Evolutionary conservation across 1,284 basidiomycete species (phyloP).

Genomic region (Apiotrichum gamsii): DNA sequence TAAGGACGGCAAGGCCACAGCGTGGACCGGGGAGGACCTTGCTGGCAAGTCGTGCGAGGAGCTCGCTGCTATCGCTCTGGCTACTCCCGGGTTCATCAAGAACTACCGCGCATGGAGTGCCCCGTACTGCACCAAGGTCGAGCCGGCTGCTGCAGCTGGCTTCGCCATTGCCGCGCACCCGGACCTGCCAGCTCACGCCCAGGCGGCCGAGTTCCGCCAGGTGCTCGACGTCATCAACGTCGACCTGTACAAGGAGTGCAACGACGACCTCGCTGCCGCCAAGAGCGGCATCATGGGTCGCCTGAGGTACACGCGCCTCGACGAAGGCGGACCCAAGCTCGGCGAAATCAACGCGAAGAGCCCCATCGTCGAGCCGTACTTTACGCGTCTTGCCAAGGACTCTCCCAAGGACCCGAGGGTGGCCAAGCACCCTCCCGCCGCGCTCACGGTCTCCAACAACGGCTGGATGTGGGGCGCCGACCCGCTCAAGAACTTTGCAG

Average conservation of each 20-base stretch:
- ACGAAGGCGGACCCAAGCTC: conserved; percentile 73
- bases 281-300: conserved; percentile 68
- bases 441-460: conserved; percentile 87
- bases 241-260: conserved; percentile 75
- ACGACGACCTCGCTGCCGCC: conserved; percentile 69
- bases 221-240: conserved; percentile 82
- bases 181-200: conserved; percentile 46
- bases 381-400: conserved; percentile 67
- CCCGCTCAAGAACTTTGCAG: conserved; percentile 89
- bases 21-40: conserved; percentile 41
- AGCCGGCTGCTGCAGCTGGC: conserved; percentile 65
- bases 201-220: conserved; percentile 64
- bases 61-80: conserved; percentile 60
- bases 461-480: conserved; percentile 99
- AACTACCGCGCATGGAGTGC: conserved; percentile 58
- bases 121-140: conserved; percentile 62
- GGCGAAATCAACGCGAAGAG: conserved; percentile 69
- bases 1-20: conserved; percentile 56
- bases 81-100: conserved; percentile 53
- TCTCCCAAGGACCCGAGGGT: conserved; percentile 51
- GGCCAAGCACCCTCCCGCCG: conserved; percentile 58
- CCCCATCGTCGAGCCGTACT: conserved; percentile 80
- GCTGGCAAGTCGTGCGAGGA: conserved; percentile 56
- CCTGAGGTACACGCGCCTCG: conserved; percentile 71
- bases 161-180: conserved; percentile 55